Conservation (phyloP, 2,329 filamentous ascomycete genomes). For the Diaporthe ilicicola region DNA sequence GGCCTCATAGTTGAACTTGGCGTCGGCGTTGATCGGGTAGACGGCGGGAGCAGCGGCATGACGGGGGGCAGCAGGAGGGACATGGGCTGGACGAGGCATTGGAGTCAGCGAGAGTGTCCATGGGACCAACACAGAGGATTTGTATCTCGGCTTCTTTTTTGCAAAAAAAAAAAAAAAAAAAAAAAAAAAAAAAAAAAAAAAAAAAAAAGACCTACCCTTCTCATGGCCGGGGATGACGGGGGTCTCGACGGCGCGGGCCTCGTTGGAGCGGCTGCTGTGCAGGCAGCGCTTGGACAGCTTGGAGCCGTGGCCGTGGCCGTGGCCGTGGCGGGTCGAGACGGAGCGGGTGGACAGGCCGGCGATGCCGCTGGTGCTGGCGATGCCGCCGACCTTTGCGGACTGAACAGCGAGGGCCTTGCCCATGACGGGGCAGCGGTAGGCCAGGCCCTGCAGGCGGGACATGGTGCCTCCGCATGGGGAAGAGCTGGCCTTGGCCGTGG, state of each 20-base stretch:
- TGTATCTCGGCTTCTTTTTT: neutral
- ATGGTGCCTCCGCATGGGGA: constrained; percentile 90
- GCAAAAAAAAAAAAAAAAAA: no score
- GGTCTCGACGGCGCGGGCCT: constrained; percentile 79
- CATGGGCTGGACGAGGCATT: constrained; percentile 41
- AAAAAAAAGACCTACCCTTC: constrained; percentile 59
- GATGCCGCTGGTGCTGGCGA: constrained; percentile 52
- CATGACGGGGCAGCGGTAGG: constrained; percentile 97
- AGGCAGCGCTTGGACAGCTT: constrained; percentile 69
- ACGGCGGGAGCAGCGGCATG: constrained; percentile 41
- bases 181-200: no score
- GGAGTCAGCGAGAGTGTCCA: constrained; percentile 29
- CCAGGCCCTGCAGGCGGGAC: constrained; percentile 95
- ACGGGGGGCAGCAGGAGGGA: constrained; percentile 44
- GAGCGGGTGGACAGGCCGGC: constrained; percentile 55
- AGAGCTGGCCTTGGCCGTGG: constrained; percentile 60
- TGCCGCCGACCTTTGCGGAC: constrained; percentile 63
- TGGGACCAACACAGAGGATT: neutral
- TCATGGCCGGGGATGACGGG: constrained; percentile 56
- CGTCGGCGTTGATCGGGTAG: constrained; percentile 42
- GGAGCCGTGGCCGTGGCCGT: constrained; percentile 49
- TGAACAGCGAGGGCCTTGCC: constrained; percentile 95
- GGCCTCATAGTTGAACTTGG: constrained; percentile 86
- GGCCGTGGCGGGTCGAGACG: constrained; percentile 11
- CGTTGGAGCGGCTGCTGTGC: constrained; percentile 81